Percentiles rank a stretch among this genome's conserved stretches.
These are phyloP conservation scores for Pleurotus sapidus DNA, from an alignment of 768 basidiomycete species.

Conservation along the genomic window DNA sequence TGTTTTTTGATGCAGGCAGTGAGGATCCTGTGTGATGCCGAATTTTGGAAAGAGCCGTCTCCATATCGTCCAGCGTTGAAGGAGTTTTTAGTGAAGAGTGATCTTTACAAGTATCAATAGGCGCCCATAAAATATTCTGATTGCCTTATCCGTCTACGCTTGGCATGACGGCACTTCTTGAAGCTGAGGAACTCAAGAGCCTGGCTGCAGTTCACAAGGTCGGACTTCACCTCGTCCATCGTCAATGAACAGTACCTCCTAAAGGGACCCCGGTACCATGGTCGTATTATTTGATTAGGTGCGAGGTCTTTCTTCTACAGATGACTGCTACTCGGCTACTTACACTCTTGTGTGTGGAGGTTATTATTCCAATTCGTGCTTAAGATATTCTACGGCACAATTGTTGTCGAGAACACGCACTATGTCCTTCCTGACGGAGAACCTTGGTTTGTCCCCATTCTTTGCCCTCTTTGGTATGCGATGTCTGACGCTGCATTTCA, in stretches of 20 bases:
- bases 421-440: conserved; percentile 68
- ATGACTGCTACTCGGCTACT: background rate
- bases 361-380: conserved; percentile 78
- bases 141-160: background rate
- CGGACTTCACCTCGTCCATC: background rate
- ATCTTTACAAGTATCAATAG: background rate
- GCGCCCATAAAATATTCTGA: background rate
- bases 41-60: conserved; percentile 77
- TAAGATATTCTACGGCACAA: conserved; percentile 88
- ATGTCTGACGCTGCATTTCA: background rate
- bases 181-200: background rate
- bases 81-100: background rate
- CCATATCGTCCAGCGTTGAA: conserved; percentile 35
- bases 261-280: conserved; percentile 47
- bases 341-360: conserved; percentile 27
- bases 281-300: conserved; percentile 73
- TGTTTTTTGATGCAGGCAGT: conserved; percentile 83
- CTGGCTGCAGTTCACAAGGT: background rate
- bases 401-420: conserved; percentile 78
- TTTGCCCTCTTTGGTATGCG: background rate
- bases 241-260: conserved; percentile 22
- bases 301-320: conserved; percentile 5
- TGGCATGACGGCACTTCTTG: background rate
- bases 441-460: conserved; percentile 55
- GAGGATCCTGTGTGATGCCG: conserved; percentile 80